Conservation (phyloP, 192 early-diverging fungal genomes). For the Entomortierella lignicola region DNA sequence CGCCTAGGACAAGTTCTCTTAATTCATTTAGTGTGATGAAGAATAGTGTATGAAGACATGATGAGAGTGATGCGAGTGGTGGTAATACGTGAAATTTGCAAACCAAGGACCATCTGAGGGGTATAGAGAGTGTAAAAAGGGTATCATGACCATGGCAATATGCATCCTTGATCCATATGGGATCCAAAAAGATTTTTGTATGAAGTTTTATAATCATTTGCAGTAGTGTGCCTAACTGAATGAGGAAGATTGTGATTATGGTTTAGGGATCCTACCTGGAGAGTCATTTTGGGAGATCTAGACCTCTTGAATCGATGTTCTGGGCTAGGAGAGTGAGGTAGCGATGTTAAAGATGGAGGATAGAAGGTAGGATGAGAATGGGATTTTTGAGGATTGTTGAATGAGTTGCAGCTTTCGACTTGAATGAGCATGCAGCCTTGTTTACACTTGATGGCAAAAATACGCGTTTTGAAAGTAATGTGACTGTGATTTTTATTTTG, state of each 20-base stretch:
- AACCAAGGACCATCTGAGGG: conserved; percentile 1
- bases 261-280: conserved; percentile 26
- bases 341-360: background rate
- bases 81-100: background rate
- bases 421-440: background rate
- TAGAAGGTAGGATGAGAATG: conserved; percentile 11
- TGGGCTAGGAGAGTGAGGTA: background rate
- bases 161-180: conserved; percentile 23
- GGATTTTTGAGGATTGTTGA: conserved; percentile 16
- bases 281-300: conserved; percentile 24
- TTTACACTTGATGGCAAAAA: conserved; percentile 12
- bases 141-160: conserved; percentile 17
- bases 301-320: conserved; percentile 16
- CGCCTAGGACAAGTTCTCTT: conserved; percentile 17
- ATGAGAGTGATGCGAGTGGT: background rate
- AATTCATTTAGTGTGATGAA: background rate
- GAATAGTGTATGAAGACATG: conserved; percentile 36
- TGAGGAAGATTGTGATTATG: background rate
- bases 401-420: conserved; percentile 1
- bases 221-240: background rate
- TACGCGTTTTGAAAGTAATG: background rate
- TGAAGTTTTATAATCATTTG: conserved; percentile 28
- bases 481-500: too few relatives aligned
- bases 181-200: conserved; percentile 12
- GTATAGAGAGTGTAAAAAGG: background rate